Evolutionary conservation across 257 asterid genomes (phyloP).

Genomic region (Ilex aquifolium): DNA sequence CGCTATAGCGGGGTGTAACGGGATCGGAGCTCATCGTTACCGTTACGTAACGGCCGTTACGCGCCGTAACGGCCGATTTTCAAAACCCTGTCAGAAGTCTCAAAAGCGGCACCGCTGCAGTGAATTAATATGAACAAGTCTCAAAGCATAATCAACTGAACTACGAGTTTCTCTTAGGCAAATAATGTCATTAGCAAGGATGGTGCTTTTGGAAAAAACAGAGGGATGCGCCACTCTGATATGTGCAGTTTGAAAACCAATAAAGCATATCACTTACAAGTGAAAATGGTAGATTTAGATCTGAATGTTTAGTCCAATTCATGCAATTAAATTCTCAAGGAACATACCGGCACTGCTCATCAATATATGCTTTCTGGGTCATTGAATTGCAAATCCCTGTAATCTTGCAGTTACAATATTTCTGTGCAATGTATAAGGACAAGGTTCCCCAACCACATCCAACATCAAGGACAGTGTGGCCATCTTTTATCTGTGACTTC

Average conservation of each 20-base stretch:
- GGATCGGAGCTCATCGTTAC: too few species aligned
- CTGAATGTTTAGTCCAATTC: not conserved
- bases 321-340: not conserved
- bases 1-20: too few species aligned
- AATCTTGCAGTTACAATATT: conserved; percentile 56
- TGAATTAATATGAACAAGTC: not conserved
- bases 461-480: conserved; percentile 88
- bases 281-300: not conserved
- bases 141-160: not conserved
- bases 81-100: too few species aligned
- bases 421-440: conserved; percentile 62
- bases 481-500: conserved; percentile 74
- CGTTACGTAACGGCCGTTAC: too few species aligned
- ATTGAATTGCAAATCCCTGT: conserved; percentile 87
- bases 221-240: not conserved
- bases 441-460: conserved; percentile 99
- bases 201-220: not conserved
- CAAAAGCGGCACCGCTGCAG: not conserved
- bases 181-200: not conserved
- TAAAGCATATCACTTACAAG: not conserved
- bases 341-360: conserved; percentile 61
- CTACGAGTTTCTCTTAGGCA: not conserved
- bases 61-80: too few species aligned
- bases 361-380: conserved; percentile 77
- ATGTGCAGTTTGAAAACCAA: not conserved